Evolutionary conservation across 2,329 filamentous ascomycete genomes (phyloP), one percentile per base, ranked within the genome.

Genomic region (Trichophyton equinum): DNA sequence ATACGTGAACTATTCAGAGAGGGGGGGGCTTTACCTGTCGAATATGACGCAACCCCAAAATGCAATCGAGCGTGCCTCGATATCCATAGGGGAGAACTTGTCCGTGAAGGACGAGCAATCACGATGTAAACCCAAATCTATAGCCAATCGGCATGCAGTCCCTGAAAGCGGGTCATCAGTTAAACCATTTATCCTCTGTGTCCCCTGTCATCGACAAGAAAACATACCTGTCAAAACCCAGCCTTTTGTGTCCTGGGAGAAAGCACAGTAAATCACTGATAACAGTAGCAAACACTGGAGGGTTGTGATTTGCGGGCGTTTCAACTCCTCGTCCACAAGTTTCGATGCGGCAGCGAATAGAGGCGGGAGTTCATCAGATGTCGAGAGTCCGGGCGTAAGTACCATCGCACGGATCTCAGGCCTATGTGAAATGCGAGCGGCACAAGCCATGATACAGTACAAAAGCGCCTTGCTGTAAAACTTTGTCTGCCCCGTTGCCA

Each of bases 41-140:
- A 65, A 64, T 22, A 62, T 58, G 33, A 64, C 40, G 57, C 64
- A 65, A 11, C 61, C 63, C 64, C 64, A 65, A 40, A 63, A 65
- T 40, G 60, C 49, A 36, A 64, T 60, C 25, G 63, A 61, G 33
- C 64, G 64, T 13, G 60, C 61, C 36, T 64, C 49, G 15, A 64
- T 53, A 22, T 64, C 64, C 30, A 60, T 57, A 13, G 53, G 58
- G 33, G 61, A 42, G 4, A 62, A 49, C 20, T 30, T 44, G 22
- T 57, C 55, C 15, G 61, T 59, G 9, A 62, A 30, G 27, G 63
- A 61, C n/a, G 53, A 53, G 27, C 18, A 27, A 49, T 61, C 61
- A 11, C 61, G 63, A 57, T 65, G 64, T 22, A 65, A 58, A n/a
- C 63, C 64, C 36, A 65, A 46, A 46, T 65, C 63, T 15, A 64